Evolutionary conservation across 257 asterid species (phyloP), one percentile per base, ranked within the genome.

Genomic region (Pogostemon cablin): DNA sequence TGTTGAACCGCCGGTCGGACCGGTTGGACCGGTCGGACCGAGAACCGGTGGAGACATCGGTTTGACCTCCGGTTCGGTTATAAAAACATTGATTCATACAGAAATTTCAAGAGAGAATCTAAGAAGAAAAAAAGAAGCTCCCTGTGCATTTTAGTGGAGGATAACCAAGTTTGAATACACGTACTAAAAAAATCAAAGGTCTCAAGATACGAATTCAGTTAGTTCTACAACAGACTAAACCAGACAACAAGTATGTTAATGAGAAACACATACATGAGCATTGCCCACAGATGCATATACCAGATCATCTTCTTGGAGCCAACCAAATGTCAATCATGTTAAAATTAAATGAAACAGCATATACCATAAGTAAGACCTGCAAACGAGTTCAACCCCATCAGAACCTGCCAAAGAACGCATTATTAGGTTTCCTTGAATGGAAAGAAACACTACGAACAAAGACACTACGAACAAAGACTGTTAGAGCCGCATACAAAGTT

Each of bases 341-440:
- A 38, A 35, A 52, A 12, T 15, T 58, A 58, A 47, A 64, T 4
- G 44, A 52, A 56, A 60, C 50, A 50, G 46, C 52, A 25, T 55
- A 47, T 44, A 60, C 38, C 48, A 4, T 32, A 35, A 35, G 52
- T 34, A 4, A 67, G 64, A 72, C 62, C 69, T 47, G 73, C 61
- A 47, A 49, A 32, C 2, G 6, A 5, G 25, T 8, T 9, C 17
- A 68, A 47, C 12, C 43, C 15, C 49, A 3, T 4, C 53, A 10
- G 17, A 8, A 47, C 73, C 78, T 72, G 77, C 42, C 60, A 64
- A 64, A 71, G 40, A 10, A 39, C 46, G 10, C 1, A 47, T 49
- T 49, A 38, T 58, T 34, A 57, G 32, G 48, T 25, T 1, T 25
- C 34, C 42, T 61, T 44, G 35, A 25, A 46, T 7, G 61, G 10